Percentiles rank a stretch among this genome's conserved stretches.
Evolutionary conservation across 257 asterid genomes (phyloP).

Genomic region (Solanum habrochaites): DNA sequence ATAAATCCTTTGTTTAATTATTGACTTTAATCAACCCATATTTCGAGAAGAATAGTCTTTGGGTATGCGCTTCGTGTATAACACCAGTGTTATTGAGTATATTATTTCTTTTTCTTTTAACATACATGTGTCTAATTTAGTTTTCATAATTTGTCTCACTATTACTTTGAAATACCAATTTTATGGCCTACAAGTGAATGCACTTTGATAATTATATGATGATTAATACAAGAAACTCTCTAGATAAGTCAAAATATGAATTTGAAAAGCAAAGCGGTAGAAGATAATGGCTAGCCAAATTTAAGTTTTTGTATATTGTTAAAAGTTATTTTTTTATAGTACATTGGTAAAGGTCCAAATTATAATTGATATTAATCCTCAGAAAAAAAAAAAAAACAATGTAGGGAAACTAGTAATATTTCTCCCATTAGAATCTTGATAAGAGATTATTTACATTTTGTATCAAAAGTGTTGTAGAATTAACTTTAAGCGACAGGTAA

Average conservation of each 20-base stretch:
- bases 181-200: neutral
- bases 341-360: too few species aligned
- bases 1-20: neutral
- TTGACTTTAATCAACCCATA: neutral
- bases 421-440: neutral
- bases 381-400: too few species aligned
- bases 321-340: neutral
- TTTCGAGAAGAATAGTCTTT: neutral
- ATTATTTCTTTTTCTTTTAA: too few species aligned
- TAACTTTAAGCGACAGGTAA: neutral
- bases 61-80: too few species aligned
- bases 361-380: neutral
- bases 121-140: neutral
- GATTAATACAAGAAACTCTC: neutral
- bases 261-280: neutral
- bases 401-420: neutral
- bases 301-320: too few species aligned
- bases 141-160: neutral
- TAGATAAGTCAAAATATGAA: neutral
- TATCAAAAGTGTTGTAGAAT: neutral
- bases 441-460: neutral
- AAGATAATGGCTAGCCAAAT: neutral
- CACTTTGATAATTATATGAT: neutral
- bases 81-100: neutral
- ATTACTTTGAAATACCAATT: neutral